Evolutionary conservation across 2,329 filamentous ascomycete species (phyloP).

Genomic region (Claviceps fusiformis): DNA sequence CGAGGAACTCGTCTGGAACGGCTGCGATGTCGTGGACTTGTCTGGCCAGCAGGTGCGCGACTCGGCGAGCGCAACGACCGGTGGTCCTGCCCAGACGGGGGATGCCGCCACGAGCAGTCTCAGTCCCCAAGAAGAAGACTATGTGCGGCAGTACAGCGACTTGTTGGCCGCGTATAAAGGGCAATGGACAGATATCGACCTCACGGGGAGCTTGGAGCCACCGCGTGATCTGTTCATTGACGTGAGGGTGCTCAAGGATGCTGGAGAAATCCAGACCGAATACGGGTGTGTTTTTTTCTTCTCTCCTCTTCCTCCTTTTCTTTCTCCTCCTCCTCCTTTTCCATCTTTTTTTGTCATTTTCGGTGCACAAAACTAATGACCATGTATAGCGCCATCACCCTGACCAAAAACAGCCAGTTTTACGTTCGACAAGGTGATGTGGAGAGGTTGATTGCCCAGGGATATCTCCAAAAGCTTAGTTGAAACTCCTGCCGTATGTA

Average conservation of each 20-base stretch:
- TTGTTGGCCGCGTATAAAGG: slow-evolving; percentile 93
- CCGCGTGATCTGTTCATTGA: slow-evolving; percentile 96
- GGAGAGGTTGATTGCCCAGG: slow-evolving; percentile 83
- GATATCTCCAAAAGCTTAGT: slow-evolving; percentile 81
- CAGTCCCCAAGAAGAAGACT: slow-evolving; percentile 93
- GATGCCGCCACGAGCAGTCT: slow-evolving; percentile 57
- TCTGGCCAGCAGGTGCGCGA: slow-evolving; percentile 41
- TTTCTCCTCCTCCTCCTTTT: not conserved
- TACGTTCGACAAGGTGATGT: slow-evolving; percentile 94
- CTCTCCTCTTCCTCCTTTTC: not conserved
- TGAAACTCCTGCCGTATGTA: slow-evolving; percentile 30
- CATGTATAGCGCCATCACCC: slow-evolving; percentile 62
- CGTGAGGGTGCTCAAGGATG: slow-evolving; percentile 88
- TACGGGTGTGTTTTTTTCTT: slow-evolving; percentile 53
- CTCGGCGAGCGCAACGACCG: slow-evolving; percentile 18
- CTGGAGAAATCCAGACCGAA: slow-evolving; percentile 96
- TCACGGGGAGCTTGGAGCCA: slow-evolving; percentile 86
- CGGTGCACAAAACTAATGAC: slow-evolving; percentile 9
- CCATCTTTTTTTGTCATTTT: not conserved
- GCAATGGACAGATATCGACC: slow-evolving; percentile 94
- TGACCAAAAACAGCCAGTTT: slow-evolving; percentile 97
- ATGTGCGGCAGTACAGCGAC: slow-evolving; percentile 82
- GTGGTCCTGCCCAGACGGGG: slow-evolving; percentile 21
- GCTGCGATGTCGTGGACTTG: slow-evolving; percentile 66
- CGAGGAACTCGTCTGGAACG: slow-evolving; percentile 87